Conservation (phyloP, 2,329 filamentous ascomycete species). For the Onygenales sp. region DNA sequence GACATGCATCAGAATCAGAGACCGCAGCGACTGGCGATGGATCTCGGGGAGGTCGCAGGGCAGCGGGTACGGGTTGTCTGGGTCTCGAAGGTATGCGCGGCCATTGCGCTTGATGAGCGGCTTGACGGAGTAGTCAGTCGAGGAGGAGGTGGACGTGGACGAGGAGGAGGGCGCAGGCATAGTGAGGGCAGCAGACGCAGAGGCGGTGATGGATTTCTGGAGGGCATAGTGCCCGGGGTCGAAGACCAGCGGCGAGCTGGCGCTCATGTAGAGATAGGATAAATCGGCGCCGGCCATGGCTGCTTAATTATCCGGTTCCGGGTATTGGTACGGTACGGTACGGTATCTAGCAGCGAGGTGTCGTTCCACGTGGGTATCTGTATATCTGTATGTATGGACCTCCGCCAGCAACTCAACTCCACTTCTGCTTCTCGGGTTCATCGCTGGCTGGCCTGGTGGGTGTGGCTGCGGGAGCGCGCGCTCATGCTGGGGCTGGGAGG, state of each 20-base stretch:
- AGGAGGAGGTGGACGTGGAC: conserved; percentile 23
- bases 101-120: conserved; percentile 67
- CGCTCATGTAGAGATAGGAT: conserved; percentile 8
- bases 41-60: conserved; percentile 81
- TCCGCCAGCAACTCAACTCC: no score
- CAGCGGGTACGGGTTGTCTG: conserved; percentile 65
- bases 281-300: conserved; percentile 9
- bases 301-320: not conserved
- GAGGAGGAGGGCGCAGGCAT: conserved; percentile 23
- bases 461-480: no score
- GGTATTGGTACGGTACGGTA: not conserved
- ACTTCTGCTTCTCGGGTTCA: no score
- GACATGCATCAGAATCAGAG: conserved; percentile 68
- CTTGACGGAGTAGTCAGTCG: conserved; percentile 33
- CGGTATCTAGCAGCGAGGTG: not conserved
- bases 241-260: conserved; percentile 1
- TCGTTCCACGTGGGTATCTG: not conserved
- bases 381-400: not conserved
- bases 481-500: no score
- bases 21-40: conserved; percentile 77
- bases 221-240: conserved; percentile 6
- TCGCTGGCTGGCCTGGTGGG: no score
- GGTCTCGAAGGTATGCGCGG: conserved; percentile 71
- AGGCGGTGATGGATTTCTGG: conserved; percentile 17
- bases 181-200: conserved; percentile 15